Evolutionary conservation across 352 stramenopile genomes (phyloP), one percentile per base, ranked within the genome.

Genomic region (Pythium dissimile): DNA sequence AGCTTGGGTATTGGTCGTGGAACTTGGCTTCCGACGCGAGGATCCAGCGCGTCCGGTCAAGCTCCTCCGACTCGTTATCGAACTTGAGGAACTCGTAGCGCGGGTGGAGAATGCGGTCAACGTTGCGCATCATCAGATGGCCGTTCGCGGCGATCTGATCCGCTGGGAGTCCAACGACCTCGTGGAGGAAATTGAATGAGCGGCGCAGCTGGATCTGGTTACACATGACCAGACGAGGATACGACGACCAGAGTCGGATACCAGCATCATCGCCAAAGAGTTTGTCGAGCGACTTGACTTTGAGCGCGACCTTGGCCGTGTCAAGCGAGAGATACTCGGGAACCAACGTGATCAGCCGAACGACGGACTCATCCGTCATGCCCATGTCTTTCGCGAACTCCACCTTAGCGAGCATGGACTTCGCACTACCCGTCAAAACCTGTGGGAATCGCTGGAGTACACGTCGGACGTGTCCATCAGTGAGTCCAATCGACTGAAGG

Each of bases 141-240:
- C 67, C 48, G 21, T 74, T 70, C 30, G 55, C 50, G 12, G 47
- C 26, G 26, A 89, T 18, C 5, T 65, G 59, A 16, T 80, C 66
- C 31, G 46, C 56, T 0, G 67, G 26, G 21, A 79, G 65, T 8
- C 74, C 74, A 9, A 80, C 39, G 2, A 64, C 61, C 1, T 65
- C 67, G 7, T 57, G 55, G 5, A 86, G 44, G 35, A 64, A 89
- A 20, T 64, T 39, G 50, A 77, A 76, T 20, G 78, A 64, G 16
- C 60, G 66, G 12, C 59, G 55, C n/a, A 89, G 58, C 34, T 67
- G 44, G 28, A 54, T 54, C 5, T 69, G 50, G 59, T 80, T 88
- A 64, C 56, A 64, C 75, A 86, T 88, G 30, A 88, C 63, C 20
- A 88, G 53, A 35, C 72, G 73, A 13, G 61, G 54, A 26, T 67